Base-by-base conservation (phyloP, 495 filamentous ascomycete genomes). In the Astrothelium subdiscretum region DNA sequence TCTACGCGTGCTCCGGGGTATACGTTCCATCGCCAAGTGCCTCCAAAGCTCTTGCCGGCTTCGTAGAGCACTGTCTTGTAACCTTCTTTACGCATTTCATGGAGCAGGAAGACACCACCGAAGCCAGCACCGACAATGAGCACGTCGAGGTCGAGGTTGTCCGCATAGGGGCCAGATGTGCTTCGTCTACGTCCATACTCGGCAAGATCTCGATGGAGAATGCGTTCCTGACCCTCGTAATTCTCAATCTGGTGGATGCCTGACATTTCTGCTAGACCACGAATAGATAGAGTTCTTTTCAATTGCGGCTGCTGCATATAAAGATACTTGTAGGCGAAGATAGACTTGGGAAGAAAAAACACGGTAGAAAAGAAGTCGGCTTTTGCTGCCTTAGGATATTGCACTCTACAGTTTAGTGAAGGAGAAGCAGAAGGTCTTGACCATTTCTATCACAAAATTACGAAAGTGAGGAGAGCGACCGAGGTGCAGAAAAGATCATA, bases 41-140 rank as follows among this genome's bases (percentile, higher is more conserved):
- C 71, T 32, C 71, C 70, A 15, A 68, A 44, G 4, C 48, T 63
- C 1, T 57, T 58, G 63, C 64, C 60, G 20, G 66, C 66, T 58
- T 74, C 72, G 35, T 64, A 69, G 40, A 73, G 69, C 31, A 65
- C 63, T 26, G 58, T 51, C 13, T 65, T 71, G 59, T 70, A 67
- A 31, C 71, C 71, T 32, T 54, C 59, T 59, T 74, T 54, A 3
- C 66, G 66, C 59, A 69, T 32, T 13, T 59, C 29, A 42, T 62
- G 52, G 10, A 67, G 51, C 1, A 65, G 35, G 35, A 63, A 70
- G 2, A 70, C 58, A 5, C 64, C 69, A 18, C 68, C 68, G 43
- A 73, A 74, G 26, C 72, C 81, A 22, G 75, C 80, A 6, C 81
- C 81, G 20, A 84, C 76, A 60, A 83, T 74, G 20, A 83, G 67